Percentiles rank a stretch among this genome's conserved stretches.
Conservation (phyloP, 1,139 yeast genomes). For the Suhomyces coccinellae region DNA sequence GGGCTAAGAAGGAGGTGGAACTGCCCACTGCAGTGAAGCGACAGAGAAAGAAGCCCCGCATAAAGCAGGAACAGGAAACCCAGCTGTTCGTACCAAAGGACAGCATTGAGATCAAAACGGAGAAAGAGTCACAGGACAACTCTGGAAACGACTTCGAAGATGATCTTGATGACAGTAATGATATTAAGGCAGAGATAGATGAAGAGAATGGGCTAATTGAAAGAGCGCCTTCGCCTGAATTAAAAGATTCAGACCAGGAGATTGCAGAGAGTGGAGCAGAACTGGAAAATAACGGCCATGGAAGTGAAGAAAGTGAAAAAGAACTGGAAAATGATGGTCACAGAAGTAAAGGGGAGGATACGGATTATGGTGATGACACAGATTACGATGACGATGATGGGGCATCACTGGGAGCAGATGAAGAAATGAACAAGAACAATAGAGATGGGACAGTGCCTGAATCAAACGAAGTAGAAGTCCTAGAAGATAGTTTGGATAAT, state of each 20-base stretch:
- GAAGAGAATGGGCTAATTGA: too few relatives aligned
- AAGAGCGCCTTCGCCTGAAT: too few relatives aligned
- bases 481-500: too few relatives aligned
- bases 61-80: constrained; percentile 4
- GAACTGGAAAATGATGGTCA: background rate
- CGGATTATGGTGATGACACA: background rate
- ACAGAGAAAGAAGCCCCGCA: too few relatives aligned
- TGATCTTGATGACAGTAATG: too few relatives aligned
- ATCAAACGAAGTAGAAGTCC: too few relatives aligned
- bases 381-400: background rate
- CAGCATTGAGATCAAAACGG: background rate
- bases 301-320: constrained; percentile 4
- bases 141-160: too few relatives aligned
- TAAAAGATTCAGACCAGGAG: background rate
- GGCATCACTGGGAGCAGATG: background rate
- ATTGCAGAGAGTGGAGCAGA: constrained; percentile 12
- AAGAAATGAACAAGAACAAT: background rate
- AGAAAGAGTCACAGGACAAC: too few relatives aligned
- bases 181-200: too few relatives aligned
- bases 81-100: background rate
- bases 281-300: constrained; percentile 7
- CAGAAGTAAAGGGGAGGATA: too few relatives aligned
- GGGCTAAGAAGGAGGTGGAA: constrained; percentile 1
- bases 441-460: too few relatives aligned
- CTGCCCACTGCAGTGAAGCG: too few relatives aligned